Evolutionary conservation across 1,284 basidiomycete genomes (phyloP), one percentile per base, ranked within the genome.

Genomic region (Mycena sp.): DNA sequence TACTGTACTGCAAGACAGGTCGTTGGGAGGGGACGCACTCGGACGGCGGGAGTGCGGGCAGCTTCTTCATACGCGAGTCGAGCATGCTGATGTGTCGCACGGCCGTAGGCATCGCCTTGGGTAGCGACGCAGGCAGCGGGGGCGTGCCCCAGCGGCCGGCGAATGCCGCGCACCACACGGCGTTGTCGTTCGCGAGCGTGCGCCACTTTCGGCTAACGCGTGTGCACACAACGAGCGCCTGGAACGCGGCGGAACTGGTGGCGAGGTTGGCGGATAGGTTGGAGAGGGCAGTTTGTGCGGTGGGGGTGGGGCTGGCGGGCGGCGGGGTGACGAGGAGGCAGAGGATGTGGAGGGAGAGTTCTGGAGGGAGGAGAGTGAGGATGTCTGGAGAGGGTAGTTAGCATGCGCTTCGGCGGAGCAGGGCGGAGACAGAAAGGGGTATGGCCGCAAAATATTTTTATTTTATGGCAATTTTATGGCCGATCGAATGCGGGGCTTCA

Each of bases 131-230:
- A 19, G 29, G 29, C 10, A 23, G 37, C 9, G 38, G 37, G 26
- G 87, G 66, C 86, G 76, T 44, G 2, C 79, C 80, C 90, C 92
- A 93, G 37, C 89, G 82, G 19, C 80, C 80, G 56, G 85, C 80
- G 77, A 93, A 94, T 37, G 93, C 78, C 2, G 82, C 80, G 48
- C 87, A 83, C 93, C 93, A 95, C 57, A 94, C 82, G 19, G 87
- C 79, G 65, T 90, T 89, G 75, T 95, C 93, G 54, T 78, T 79
- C 0, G 91, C 87, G 37, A 94, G 80, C 2, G 72, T 72, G 43
- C 84, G 82, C 92, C 93, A 95, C 41, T 80, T 80, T 61, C 78
- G 84, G 46, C 88, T 92, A 37, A 94, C 92, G 2, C 78, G 73
- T 29, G 85, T 77, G 65, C 90, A 90, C 0, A 87, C 79, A 48